These are phyloP conservation scores for Phialocephala subalpina DNA, from an alignment of 2,329 filamentous ascomycete species.

Conservation along the genomic window DNA sequence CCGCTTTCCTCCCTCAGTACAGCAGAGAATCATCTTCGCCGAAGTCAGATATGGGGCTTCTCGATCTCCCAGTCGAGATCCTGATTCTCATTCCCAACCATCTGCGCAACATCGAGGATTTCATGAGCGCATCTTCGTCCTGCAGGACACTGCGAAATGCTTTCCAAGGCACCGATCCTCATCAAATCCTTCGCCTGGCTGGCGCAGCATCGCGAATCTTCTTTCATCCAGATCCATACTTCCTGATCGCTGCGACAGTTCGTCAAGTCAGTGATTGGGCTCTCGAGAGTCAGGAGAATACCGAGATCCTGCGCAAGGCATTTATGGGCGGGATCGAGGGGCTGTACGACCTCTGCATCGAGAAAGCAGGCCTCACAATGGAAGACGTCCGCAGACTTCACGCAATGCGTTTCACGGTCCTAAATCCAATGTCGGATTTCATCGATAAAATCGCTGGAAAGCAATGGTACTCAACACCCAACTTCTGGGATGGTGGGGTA, in stretches of 20 bases:
- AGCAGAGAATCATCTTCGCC: neutral
- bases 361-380: neutral
- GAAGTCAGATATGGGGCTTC: neutral
- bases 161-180: slow-evolving; percentile 35
- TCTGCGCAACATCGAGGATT: slow-evolving; percentile 45
- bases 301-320: slow-evolving; percentile 8
- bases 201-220: slow-evolving; percentile 36
- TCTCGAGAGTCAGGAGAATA: slow-evolving; percentile 35
- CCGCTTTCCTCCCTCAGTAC: neutral
- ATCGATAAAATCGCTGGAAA: neutral
- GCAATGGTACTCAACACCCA: slow-evolving; percentile 4
- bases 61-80: neutral
- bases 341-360: slow-evolving; percentile 4
- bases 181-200: slow-evolving; percentile 44
- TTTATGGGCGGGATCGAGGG: neutral
- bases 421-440: neutral
- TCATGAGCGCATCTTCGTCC: slow-evolving; percentile 31
- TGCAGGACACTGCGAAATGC: slow-evolving; percentile 41
- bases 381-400: neutral
- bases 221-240: slow-evolving; percentile 48
- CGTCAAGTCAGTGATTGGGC: slow-evolving; percentile 46
- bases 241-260: slow-evolving; percentile 46
- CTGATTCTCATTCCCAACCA: neutral
- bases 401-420: slow-evolving; percentile 3
- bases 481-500: slow-evolving; percentile 1